A percentile compares a stretch with the other conserved stretches of the same genome.
Conservation (phyloP, 2,329 filamentous ascomycete species). For the Pseudogymnoascus verrucosus region DNA sequence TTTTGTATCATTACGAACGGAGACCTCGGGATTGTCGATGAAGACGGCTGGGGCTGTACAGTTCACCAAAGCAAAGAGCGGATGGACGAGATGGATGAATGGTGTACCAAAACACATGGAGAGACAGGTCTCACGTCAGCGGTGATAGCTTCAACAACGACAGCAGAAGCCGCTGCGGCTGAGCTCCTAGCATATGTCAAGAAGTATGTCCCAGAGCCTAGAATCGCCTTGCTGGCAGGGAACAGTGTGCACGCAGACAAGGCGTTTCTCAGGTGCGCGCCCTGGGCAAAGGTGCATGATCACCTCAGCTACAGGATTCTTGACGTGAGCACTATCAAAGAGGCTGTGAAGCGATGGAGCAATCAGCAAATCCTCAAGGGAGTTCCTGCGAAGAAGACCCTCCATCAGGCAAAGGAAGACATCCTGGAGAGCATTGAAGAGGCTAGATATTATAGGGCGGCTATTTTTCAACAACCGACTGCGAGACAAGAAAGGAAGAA, state of each 20-base stretch:
- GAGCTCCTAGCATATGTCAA: constrained; percentile 72
- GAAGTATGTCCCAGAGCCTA: constrained; percentile 56
- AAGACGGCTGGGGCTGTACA: constrained; percentile 68
- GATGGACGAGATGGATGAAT: constrained; percentile 75
- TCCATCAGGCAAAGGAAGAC: constrained; percentile 79
- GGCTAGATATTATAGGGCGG: constrained; percentile 71
- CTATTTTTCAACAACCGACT: constrained; percentile 46
- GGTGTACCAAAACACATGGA: constrained; percentile 78
- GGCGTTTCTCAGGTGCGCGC: constrained; percentile 66
- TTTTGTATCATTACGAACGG: constrained; percentile 86
- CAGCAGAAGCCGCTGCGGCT: constrained; percentile 62
- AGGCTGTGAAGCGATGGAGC: constrained; percentile 78
- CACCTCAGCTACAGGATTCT: constrained; percentile 85
- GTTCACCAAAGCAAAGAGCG: constrained; percentile 64
- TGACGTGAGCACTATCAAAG: constrained; percentile 88
- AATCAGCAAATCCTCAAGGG: constrained; percentile 48
- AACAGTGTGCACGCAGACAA: constrained; percentile 91
- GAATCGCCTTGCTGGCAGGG: constrained; percentile 70
- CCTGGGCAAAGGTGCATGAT: constrained; percentile 65
- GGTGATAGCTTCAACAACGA: constrained; percentile 65
- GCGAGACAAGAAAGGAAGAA: not conserved
- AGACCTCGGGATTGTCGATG: constrained; percentile 67
- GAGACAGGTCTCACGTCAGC: constrained; percentile 72
- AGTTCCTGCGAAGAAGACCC: constrained; percentile 63
- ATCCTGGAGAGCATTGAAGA: constrained; percentile 94